A percentile compares a stretch with the other conserved stretches of the same genome.
Conservation (phyloP, 805 yeast genomes). For the Monosporozyma servazzii region DNA sequence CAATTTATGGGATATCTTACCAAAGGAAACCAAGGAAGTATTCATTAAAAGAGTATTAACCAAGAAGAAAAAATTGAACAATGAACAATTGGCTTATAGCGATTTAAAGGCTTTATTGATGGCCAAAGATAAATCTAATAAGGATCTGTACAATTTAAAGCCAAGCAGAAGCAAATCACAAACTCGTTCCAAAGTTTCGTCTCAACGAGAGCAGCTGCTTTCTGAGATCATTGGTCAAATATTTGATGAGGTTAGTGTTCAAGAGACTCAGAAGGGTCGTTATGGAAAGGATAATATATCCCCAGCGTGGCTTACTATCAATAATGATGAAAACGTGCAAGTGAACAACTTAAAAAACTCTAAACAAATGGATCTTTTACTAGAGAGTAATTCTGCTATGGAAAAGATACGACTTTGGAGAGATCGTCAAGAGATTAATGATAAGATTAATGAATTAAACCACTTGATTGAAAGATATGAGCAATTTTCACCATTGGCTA, state of each 20-base stretch:
- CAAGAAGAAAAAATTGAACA: constrained; percentile 1
- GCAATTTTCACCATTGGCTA: constrained; percentile 3
- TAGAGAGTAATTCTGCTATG: background rate
- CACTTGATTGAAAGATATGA: constrained; percentile 5
- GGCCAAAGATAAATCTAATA: background rate
- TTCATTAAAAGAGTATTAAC: constrained; percentile 4
- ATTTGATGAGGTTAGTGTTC: background rate
- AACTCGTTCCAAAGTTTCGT: background rate
- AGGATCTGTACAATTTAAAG: background rate
- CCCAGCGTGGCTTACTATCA: background rate
- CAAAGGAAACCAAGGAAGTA: constrained; percentile 7
- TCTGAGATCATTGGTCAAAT: constrained; percentile 3
- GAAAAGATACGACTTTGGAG: constrained; percentile 1
- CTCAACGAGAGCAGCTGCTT: constrained; percentile 1
- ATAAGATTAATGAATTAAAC: constrained; percentile 8
- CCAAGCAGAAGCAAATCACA: background rate
- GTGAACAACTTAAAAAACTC: background rate
- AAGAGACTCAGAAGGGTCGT: background rate
- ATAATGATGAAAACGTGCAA: background rate
- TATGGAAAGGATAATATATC: background rate
- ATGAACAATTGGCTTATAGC: background rate
- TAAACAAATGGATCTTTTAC: background rate
- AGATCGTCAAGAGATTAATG: constrained; percentile 6
- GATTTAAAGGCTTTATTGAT: background rate
- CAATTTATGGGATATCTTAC: constrained; percentile 8